A percentile compares a stretch with the other conserved stretches of the same genome.
Evolutionary conservation across 176 grass and related monocot genomes (phyloP).

Genomic region (Melocanna baccifera): DNA sequence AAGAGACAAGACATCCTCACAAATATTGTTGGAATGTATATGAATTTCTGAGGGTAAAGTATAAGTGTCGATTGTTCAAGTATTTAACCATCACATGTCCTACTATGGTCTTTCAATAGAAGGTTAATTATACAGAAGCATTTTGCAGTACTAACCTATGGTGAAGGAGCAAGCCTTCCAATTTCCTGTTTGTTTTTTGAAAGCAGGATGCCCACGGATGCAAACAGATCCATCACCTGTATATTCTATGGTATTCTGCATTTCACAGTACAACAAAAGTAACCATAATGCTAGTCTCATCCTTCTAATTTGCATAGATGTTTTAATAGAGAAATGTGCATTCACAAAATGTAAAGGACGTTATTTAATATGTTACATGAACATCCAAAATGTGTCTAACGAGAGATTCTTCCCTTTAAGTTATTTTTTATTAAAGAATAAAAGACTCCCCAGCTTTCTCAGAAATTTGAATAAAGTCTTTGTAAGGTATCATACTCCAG

Average conservation of each 20-base stretch:
- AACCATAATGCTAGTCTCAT: background rate
- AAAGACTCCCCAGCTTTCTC: background rate
- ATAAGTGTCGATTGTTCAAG: background rate
- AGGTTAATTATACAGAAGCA: background rate
- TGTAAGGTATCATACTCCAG: background rate
- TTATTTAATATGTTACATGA: background rate
- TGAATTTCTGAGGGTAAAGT: background rate
- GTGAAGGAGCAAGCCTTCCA: slow-evolving; percentile 58
- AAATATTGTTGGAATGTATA: background rate
- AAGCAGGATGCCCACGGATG: slow-evolving; percentile 37
- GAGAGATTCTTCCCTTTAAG: background rate
- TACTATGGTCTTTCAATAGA: background rate
- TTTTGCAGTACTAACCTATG: slow-evolving; percentile 26
- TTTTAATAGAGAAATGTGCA: background rate
- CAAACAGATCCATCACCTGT: slow-evolving; percentile 65
- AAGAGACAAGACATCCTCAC: background rate
- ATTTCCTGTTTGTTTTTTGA: slow-evolving; percentile 50
- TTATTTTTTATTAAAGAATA: background rate
- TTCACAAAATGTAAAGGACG: background rate
- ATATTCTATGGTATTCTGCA: slow-evolving; percentile 33
- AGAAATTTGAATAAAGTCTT: background rate
- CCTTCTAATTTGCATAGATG: background rate
- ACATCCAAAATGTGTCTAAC: background rate
- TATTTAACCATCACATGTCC: slow-evolving; percentile 8
- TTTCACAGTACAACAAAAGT: background rate